These are phyloP conservation scores for Grigorovia humatica DNA, from an alignment of 805 yeast species.

Conservation along the genomic window DNA sequence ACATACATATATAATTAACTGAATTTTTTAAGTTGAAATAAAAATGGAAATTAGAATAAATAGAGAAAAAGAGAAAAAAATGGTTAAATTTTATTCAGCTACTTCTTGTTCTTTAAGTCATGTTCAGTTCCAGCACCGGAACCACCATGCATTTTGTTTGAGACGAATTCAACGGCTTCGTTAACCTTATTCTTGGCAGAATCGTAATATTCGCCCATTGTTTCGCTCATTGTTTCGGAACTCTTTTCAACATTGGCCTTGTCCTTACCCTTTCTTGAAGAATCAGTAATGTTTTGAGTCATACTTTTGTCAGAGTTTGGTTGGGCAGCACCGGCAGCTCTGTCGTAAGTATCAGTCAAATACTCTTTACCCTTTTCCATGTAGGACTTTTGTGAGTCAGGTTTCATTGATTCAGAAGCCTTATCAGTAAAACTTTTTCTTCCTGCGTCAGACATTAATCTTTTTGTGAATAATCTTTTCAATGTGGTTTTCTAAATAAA, in stretches of 20 bases:
- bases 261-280: constrained; percentile 44
- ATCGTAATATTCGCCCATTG: constrained; percentile 49
- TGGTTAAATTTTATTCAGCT: neutral
- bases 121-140: constrained; percentile 13
- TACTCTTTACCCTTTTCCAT: constrained; percentile 61
- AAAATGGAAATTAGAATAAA: too few relatives aligned
- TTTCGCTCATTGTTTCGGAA: constrained; percentile 40
- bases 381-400: constrained; percentile 57
- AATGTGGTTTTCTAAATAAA: neutral
- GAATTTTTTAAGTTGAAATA: too few relatives aligned
- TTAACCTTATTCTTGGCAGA: constrained; percentile 43
- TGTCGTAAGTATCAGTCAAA: constrained; percentile 58
- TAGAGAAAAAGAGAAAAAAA: too few relatives aligned
- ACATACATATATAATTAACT: too few relatives aligned
- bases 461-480: neutral
- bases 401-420: constrained; percentile 54
- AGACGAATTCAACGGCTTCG: constrained; percentile 37
- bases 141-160: constrained; percentile 46
- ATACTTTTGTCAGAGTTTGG: constrained; percentile 63
- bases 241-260: constrained; percentile 30
- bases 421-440: constrained; percentile 72
- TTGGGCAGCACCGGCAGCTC: constrained; percentile 44
- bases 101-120: neutral
- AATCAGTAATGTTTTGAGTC: constrained; percentile 59
- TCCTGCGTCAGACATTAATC: constrained; percentile 40